A percentile compares a stretch with the other conserved stretches of the same genome.
Conservation (phyloP, 2,329 filamentous ascomycete species). For the Acrocalymma vagum region DNA sequence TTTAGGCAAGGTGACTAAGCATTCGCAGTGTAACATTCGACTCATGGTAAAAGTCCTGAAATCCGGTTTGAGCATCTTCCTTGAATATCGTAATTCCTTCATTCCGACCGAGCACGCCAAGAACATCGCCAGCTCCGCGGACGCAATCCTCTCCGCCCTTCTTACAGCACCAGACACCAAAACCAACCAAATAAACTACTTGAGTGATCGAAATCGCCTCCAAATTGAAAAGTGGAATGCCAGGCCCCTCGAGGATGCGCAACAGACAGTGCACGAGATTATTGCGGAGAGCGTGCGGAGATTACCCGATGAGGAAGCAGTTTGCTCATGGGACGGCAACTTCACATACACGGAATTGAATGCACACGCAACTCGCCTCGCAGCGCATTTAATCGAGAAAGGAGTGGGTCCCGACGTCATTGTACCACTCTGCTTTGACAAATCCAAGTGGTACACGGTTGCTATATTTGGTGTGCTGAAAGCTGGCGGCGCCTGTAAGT, state of each 20-base stretch:
- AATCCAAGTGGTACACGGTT: constrained; percentile 41
- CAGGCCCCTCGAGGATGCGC: constrained; percentile 16
- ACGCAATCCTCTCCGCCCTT: constrained; percentile 20
- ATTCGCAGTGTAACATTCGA: constrained; percentile 28
- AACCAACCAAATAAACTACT: constrained; percentile 12
- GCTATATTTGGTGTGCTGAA: constrained; percentile 41
- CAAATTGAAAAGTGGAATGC: constrained; percentile 33
- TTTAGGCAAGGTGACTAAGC: too few species aligned
- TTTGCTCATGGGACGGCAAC: constrained; percentile 36
- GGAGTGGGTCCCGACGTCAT: constrained; percentile 31
- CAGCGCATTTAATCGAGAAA: constrained; percentile 22
- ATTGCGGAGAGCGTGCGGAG: constrained; percentile 16
- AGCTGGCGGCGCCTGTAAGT: constrained; percentile 40
- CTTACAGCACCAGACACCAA: constrained; percentile 14
- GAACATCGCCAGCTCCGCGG: constrained; percentile 31
- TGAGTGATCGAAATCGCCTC: constrained; percentile 26
- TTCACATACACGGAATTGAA: constrained; percentile 34
- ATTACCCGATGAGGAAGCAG: constrained; percentile 23
- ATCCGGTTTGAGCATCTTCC: constrained; percentile 24
- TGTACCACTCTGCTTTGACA: constrained; percentile 43
- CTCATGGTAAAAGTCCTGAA: constrained; percentile 31
- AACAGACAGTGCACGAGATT: constrained; percentile 25
- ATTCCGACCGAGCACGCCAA: constrained; percentile 32
- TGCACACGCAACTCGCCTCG: constrained; percentile 17
- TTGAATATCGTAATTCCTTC: constrained; percentile 31